Percentiles rank a stretch among this genome's conserved stretches.
Evolutionary conservation across 2,329 filamentous ascomycete genomes (phyloP).

Genomic region (Cladorrhinum sp.): DNA sequence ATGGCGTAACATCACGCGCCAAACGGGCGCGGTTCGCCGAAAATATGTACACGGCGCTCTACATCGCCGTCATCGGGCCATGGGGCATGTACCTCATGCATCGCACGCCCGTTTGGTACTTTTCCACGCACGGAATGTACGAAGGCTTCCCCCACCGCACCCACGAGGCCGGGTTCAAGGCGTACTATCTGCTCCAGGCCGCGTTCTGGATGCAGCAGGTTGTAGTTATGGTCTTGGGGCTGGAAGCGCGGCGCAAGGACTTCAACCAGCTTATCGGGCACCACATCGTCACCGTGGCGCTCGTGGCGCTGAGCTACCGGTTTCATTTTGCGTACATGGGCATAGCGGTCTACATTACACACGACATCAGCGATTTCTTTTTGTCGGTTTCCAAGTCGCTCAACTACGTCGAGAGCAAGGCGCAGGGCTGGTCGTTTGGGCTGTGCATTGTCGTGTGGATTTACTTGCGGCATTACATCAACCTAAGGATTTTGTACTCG

Average conservation of each 20-base stretch:
- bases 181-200: slow-evolving; percentile 71
- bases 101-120: slow-evolving; percentile 69
- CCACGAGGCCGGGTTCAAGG: slow-evolving; percentile 65
- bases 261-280: slow-evolving; percentile 72
- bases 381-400: slow-evolving; percentile 69
- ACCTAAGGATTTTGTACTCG: slow-evolving; percentile 57
- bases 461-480: slow-evolving; percentile 68
- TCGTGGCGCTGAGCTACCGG: slow-evolving; percentile 67
- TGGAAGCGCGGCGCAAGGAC: slow-evolving; percentile 72
- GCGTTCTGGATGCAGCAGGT: slow-evolving; percentile 74
- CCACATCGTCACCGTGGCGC: slow-evolving; percentile 65
- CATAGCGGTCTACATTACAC: slow-evolving; percentile 69
- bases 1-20: slow-evolving; percentile 56
- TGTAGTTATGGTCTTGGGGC: slow-evolving; percentile 63
- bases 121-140: slow-evolving; percentile 70
- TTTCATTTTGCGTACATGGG: slow-evolving; percentile 79
- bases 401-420: slow-evolving; percentile 63
- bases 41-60: slow-evolving; percentile 70
- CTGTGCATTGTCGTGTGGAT: slow-evolving; percentile 66
- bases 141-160: slow-evolving; percentile 66
- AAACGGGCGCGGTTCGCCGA: slow-evolving; percentile 74
- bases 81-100: slow-evolving; percentile 70
- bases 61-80: slow-evolving; percentile 65
- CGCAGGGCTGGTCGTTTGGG: slow-evolving; percentile 63
- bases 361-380: slow-evolving; percentile 74